These are phyloP conservation scores for Arachnomyces sp. DNA, from an alignment of 2,329 filamentous ascomycete genomes.

Conservation along the genomic window DNA sequence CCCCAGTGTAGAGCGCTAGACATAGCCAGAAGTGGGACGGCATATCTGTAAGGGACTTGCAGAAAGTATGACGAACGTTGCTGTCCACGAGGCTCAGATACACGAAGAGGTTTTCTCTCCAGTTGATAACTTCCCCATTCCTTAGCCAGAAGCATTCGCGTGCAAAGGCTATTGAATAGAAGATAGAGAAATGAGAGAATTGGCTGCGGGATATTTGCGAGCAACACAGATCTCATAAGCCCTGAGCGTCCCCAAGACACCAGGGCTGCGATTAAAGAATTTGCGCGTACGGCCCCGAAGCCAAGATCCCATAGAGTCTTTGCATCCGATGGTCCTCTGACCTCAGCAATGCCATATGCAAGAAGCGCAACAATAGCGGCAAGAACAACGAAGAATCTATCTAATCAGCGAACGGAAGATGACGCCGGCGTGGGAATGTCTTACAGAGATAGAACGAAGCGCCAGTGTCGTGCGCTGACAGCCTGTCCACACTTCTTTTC, in stretches of 20 bases:
- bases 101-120: constrained; percentile 34
- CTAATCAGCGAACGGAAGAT: too few species aligned
- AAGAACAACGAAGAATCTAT: too few species aligned
- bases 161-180: constrained; percentile 30
- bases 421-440: too few species aligned
- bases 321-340: too few species aligned
- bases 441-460: too few species aligned
- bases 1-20: too few species aligned
- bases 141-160: constrained; percentile 37
- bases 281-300: constrained; percentile 6
- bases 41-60: too few species aligned
- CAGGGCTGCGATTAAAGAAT: constrained; percentile 8
- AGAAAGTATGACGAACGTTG: constrained; percentile 36
- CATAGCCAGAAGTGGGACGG: too few species aligned
- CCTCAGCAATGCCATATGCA: too few species aligned
- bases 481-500: too few species aligned
- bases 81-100: constrained; percentile 19
- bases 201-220: constrained; percentile 31
- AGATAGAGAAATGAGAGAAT: constrained; percentile 30
- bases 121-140: constrained; percentile 41
- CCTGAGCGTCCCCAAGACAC: neutral
- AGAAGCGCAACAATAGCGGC: too few species aligned
- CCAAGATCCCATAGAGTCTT: constrained; percentile 2
- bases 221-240: constrained; percentile 7
- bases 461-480: too few species aligned